Conservation (phyloP, 2,329 filamentous ascomycete species). For the Knoxdaviesia proteae region DNA sequence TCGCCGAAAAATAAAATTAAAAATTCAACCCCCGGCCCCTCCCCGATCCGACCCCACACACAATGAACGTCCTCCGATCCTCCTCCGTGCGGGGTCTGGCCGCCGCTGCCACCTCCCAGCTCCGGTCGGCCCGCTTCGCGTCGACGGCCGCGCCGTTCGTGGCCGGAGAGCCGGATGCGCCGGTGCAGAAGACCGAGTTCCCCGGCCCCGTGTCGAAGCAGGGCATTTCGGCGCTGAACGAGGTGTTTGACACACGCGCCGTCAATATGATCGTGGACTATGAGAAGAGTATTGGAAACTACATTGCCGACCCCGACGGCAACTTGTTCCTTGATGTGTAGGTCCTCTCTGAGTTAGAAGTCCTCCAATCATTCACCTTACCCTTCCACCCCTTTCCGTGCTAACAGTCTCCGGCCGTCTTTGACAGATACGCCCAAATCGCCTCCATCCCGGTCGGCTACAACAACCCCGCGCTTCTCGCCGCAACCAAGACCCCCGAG, state of each 20-base stretch:
- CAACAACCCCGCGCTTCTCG: constrained; percentile 50
- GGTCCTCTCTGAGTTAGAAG: constrained; percentile 10
- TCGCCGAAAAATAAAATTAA: no score
- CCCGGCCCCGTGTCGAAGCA: constrained; percentile 58
- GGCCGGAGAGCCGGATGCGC: constrained; percentile 28
- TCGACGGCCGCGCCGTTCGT: constrained; percentile 17
- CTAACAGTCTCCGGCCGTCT: not conserved
- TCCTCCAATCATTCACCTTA: not conserved
- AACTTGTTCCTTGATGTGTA: constrained; percentile 55
- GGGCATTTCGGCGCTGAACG: constrained; percentile 46
- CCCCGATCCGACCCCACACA: not conserved
- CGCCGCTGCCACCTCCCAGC: constrained; percentile 5
- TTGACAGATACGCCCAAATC: constrained; percentile 50
- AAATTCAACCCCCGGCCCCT: no score
- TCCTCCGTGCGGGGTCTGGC: constrained; percentile 7
- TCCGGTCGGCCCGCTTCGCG: constrained; percentile 8
- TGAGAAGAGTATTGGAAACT: constrained; percentile 57
- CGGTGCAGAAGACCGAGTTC: constrained; percentile 37
- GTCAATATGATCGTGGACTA: constrained; percentile 71
- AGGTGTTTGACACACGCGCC: constrained; percentile 70
- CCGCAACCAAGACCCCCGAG: constrained; percentile 45
- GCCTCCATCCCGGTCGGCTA: constrained; percentile 70
- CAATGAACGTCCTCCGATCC: not conserved
- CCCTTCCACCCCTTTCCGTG: not conserved
- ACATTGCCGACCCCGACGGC: constrained; percentile 52